Percentiles rank a stretch among this genome's conserved stretches.
Conservation (phyloP, 2,329 filamentous ascomycete species). For the Diaporthe sp. region DNA sequence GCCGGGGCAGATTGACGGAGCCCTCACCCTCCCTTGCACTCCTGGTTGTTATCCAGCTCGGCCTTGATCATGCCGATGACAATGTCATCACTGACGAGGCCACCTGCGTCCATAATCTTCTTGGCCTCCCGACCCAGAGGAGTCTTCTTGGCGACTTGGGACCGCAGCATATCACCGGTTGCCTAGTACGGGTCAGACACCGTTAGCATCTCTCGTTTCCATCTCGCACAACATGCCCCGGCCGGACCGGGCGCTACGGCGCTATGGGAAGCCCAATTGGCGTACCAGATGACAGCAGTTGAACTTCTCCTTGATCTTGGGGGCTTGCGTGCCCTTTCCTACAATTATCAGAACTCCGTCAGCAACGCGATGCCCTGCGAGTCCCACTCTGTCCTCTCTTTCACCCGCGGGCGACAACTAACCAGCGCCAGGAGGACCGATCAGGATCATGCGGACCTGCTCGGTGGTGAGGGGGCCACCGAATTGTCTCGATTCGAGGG, state of each 20-base stretch:
- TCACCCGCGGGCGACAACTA: conserved; percentile 31
- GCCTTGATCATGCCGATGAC: conserved; percentile 99
- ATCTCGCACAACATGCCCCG: not conserved
- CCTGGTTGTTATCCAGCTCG: conserved; percentile 92
- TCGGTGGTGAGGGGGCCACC: conserved; percentile 68
- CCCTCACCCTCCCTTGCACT: conserved; percentile 94
- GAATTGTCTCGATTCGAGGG: conserved; percentile 82
- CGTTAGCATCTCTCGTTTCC: not conserved
- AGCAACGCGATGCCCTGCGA: conserved; percentile 28
- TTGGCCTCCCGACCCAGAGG: conserved; percentile 94
- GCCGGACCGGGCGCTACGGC: conserved; percentile 2
- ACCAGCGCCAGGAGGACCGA: conserved; percentile 98
- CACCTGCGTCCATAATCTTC: conserved; percentile 99
- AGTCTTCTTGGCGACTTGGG: conserved; percentile 98
- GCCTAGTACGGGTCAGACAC: conserved; percentile 69
- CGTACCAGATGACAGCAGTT: conserved; percentile 96
- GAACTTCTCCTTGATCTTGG: conserved; percentile 98
- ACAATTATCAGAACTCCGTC: conserved; percentile 45
- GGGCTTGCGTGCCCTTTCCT: conserved; percentile 99
- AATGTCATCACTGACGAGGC: conserved; percentile 98
- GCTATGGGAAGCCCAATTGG: conserved; percentile 45
- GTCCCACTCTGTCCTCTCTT: not conserved
- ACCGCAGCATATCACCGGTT: conserved; percentile 98
- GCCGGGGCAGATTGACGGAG: not conserved
- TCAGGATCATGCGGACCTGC: conserved; percentile 94